Percentiles rank a stretch among this genome's conserved stretches.
phyloP scores from a whole-genome alignment of 345 rosid genomes.

The Populus tremula region DNA sequence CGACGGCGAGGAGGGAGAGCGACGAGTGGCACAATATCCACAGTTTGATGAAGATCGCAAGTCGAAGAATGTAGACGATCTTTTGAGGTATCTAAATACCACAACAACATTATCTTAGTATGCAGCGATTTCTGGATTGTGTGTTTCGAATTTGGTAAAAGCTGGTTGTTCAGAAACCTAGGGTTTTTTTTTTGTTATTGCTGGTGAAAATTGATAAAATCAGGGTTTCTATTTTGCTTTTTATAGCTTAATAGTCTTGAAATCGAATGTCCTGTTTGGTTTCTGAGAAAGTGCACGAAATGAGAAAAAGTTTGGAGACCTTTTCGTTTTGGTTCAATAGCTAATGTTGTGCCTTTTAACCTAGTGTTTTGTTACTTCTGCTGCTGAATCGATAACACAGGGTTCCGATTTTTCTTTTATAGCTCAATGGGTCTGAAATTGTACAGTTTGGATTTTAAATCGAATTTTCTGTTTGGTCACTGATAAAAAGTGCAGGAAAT shows the following conservation, averaged over 20 bases:
- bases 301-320: neutral
- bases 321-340: neutral
- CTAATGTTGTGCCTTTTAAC: neutral
- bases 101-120: neutral
- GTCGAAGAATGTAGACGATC: conserved; percentile 86
- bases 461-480: neutral
- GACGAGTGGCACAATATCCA: conserved; percentile 25
- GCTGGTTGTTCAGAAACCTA: neutral
- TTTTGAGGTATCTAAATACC: conserved; percentile 53
- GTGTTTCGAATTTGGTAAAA: neutral
- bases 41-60: conserved; percentile 60
- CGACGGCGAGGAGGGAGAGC: conserved; percentile 9
- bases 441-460: neutral
- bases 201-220: neutral
- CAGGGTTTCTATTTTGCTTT: neutral
- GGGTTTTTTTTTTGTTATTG: neutral
- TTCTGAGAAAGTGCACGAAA: neutral
- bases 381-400: neutral
- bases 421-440: neutral
- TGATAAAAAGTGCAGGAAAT: neutral
- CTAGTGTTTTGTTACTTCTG: neutral
- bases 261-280: neutral
- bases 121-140: neutral
- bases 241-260: neutral
- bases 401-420: neutral